Evolutionary conservation across 2,329 filamentous ascomycete genomes (phyloP), one percentile per base, ranked within the genome.

Genomic region (Colletotrichum karsti): DNA sequence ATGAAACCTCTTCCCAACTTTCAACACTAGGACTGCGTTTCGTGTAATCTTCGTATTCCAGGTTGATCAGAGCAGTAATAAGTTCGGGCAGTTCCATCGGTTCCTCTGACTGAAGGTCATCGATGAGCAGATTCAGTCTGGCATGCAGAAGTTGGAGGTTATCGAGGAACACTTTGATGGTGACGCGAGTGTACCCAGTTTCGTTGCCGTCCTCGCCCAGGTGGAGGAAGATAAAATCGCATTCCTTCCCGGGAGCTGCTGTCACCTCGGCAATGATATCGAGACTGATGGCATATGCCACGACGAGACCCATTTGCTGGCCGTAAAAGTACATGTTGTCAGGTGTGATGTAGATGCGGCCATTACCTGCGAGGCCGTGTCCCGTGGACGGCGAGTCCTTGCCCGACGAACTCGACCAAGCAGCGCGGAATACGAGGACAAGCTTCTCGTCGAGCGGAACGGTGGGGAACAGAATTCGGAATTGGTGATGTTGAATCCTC

Each of bases 291-390:
- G 89, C 89, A 56, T 94, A 95, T 1, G 95, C 93, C 37, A 97
- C 86, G 1, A 98, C 92, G 6, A 99, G 86, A 6, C 96, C 96
- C 77, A 98, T 90, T 76, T 98, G 93, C 75, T 98, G 93, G 73
- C 95, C 97, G 80, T 98, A 99, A 76, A 99, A 98, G 79, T 97
- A 98, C 77, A 99, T 90, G 71, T 95, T 92, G 69, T 92, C 90
- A 0, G 91, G 87, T 1, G 95, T 98, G 67, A 97, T 91, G 77
- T 97, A 99, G 24, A 97, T 90, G 59, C 96, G 90, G 1, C 96
- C 88, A 62, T 87, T 87, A 18, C 87, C 87, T 22, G 84, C 81
- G 72, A 98, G 93, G 69, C 76, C 78, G 24, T 41, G 77, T 1
- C 76, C 73, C 15, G 81, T 81, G 60, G 76, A 78, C 4, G 80